Evolutionary conservation across 176 grass and related monocot species (phyloP), one percentile per base, ranked within the genome.

Genomic region (Aegilops tauschii): DNA sequence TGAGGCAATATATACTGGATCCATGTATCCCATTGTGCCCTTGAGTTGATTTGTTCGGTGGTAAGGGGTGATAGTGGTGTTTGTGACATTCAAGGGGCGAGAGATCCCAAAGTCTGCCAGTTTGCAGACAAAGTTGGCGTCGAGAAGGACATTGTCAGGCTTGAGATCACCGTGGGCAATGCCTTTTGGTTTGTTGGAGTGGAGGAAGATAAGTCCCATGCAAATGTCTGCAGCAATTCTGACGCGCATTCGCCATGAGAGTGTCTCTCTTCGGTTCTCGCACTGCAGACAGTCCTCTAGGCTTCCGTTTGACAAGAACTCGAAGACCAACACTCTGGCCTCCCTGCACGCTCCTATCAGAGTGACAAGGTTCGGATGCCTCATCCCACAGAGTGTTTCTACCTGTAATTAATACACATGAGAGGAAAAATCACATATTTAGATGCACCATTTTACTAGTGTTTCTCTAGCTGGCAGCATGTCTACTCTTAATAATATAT

Each of bases 121-220:
- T 75, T 96, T 96, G 63, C 73, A 49, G 8, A 69, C 39, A 32
- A 80, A 88, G 69, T 76, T 88, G 17, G 79, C 20, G 1, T 86
- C 89, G n/a, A 96, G 89, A 23, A 96, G 91, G 4, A 96, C 29
- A 61, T 93, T 96, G 25, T 84, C 89, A 5, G 94, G 91, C 74
- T 96, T 96, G 11, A 96, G 82, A 84, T 96, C 94, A 34, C 94
- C 89, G 73, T 96, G 94, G 28, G 84, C 89, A 0, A 93, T 87
- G 78, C 34, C 39, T 72, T 87, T 73, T 23, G 86, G 89, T 45
- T 89, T 83, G 45, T 58, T 81, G 4, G 89, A 93, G 82, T 93
- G 94, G 25, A 96, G 89, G 84, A 91, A 96, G 45, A 93, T 87
- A 23, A 96, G 84, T 5, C 86, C 91, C 9, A 78, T 91, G 85